Percentiles rank a stretch among this genome's conserved stretches.
Evolutionary conservation across 306 rosid species (phyloP).

Genomic region (Gleditsia sinensis): DNA sequence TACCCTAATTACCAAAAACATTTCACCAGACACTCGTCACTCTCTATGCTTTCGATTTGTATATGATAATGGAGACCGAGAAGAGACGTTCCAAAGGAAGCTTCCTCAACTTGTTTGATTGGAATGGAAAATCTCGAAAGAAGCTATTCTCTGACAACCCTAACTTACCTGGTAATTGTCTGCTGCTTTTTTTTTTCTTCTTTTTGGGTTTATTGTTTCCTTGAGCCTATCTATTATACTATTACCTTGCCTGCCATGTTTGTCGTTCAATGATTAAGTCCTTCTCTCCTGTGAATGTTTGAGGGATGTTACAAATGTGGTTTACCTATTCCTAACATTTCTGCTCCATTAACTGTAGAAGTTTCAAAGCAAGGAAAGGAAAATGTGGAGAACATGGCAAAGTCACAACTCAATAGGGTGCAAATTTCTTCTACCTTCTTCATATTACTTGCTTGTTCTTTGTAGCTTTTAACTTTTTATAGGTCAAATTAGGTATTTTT

Average conservation of each 20-base stretch:
- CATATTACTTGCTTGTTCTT: conserved; percentile 8
- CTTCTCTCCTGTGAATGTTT: not conserved
- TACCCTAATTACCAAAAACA: conserved; percentile 2
- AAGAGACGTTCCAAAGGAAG: conserved; percentile 87
- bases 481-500: not conserved
- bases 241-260: conserved; percentile 8
- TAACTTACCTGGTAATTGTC: conserved; percentile 55
- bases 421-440: conserved; percentile 27
- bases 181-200: not conserved
- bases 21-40: not conserved
- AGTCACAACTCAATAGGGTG: conserved; percentile 55
- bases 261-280: conserved; percentile 9
- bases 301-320: no score
- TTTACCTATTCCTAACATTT: not conserved
- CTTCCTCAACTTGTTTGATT: conserved; percentile 83
- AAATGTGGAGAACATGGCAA: conserved; percentile 53
- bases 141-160: conserved; percentile 53
- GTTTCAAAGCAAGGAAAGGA: conserved; percentile 65
- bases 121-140: conserved; percentile 94
- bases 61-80: conserved; percentile 66
- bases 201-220: not conserved
- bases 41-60: conserved; percentile 26
- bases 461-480: not conserved
- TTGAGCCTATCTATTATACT: not conserved
- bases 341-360: conserved; percentile 43